These are phyloP conservation scores for Penicillium bovifimosum DNA, from an alignment of 495 filamentous ascomycete species.

Conservation along the genomic window DNA sequence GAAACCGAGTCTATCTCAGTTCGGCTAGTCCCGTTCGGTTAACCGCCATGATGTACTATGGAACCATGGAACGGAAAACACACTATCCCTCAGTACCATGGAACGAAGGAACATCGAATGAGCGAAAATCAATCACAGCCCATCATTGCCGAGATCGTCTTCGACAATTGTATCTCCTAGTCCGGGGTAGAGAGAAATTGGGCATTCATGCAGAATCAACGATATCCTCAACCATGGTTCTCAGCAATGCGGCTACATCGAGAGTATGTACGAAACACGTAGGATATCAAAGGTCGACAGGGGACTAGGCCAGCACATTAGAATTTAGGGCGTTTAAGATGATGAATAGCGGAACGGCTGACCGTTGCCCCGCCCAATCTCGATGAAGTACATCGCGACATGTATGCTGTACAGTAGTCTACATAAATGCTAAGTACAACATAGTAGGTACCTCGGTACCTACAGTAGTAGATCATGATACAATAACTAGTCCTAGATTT, in stretches of 20 bases:
- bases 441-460: background rate
- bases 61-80: background rate
- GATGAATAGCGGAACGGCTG: background rate
- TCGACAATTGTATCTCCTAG: background rate
- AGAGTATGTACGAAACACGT: conserved; percentile 6
- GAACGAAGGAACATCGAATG: background rate
- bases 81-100: background rate
- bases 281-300: conserved; percentile 7
- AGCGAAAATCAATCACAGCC: background rate
- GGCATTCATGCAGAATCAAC: conserved; percentile 18
- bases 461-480: background rate
- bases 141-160: background rate
- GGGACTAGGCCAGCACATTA: conserved; percentile 4
- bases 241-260: conserved; percentile 17
- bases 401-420: conserved; percentile 1
- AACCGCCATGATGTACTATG: background rate
- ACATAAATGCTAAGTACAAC: background rate
- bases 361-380: conserved; percentile 4
- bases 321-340: conserved; percentile 1
- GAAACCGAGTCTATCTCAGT: background rate
- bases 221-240: conserved; percentile 20
- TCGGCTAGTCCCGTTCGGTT: conserved; percentile 3
- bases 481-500: background rate
- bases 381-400: background rate
- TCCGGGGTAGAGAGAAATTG: conserved; percentile 7